Evolutionary conservation across 805 yeast species (phyloP).

Genomic region (Myxozyma vanderwaltii): DNA sequence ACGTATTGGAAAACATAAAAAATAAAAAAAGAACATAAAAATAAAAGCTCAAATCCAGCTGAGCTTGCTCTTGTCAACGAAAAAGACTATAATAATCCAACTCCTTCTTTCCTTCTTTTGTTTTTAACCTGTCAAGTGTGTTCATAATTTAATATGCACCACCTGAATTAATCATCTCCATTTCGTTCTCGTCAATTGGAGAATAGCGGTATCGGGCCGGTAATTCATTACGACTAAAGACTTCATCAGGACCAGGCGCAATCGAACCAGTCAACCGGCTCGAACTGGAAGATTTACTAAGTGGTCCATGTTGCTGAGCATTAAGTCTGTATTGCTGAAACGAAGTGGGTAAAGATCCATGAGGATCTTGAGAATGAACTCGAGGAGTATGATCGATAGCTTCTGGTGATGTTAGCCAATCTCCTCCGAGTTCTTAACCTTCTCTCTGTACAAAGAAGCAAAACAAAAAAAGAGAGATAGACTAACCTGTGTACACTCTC

Average conservation of each 20-base stretch:
- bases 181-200: conserved; percentile 64
- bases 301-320: conserved; percentile 43
- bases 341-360: conserved; percentile 45
- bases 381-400: conserved; percentile 47
- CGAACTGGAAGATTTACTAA: conserved; percentile 33
- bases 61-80: background rate
- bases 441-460: too few species aligned
- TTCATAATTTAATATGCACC: conserved; percentile 56
- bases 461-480: too few species aligned
- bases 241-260: conserved; percentile 38
- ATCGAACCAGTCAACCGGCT: conserved; percentile 27
- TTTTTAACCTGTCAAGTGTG: background rate
- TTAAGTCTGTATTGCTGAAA: conserved; percentile 40
- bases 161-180: conserved; percentile 76
- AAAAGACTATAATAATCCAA: background rate
- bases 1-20: too few species aligned
- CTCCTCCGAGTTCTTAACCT: too few species aligned
- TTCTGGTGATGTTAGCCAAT: conserved; percentile 31
- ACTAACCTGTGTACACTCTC: conserved; percentile 48
- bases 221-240: conserved; percentile 59
- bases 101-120: background rate
- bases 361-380: conserved; percentile 46
- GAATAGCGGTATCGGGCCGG: conserved; percentile 75
- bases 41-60: too few species aligned
- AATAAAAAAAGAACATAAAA: too few species aligned